phyloP scores from a whole-genome alignment of 305 asterid species.

The Fraxinus sp. region DNA sequence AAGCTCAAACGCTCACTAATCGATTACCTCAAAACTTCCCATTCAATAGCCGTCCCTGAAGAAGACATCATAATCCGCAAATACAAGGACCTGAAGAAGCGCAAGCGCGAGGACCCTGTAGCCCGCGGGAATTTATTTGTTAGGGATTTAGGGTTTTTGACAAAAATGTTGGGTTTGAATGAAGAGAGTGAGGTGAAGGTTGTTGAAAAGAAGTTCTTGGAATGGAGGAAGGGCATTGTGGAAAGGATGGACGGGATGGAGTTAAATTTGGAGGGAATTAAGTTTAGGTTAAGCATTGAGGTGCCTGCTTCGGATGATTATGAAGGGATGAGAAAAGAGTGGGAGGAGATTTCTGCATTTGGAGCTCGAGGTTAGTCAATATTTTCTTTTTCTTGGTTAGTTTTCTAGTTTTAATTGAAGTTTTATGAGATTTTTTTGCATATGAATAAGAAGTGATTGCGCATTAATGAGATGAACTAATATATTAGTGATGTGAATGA shows the following conservation, averaged over 20 bases:
- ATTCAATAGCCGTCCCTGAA: conserved; percentile 50
- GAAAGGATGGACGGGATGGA: conserved; percentile 83
- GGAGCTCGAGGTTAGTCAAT: conserved; percentile 60
- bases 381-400: not conserved
- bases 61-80: conserved; percentile 59
- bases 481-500: not conserved
- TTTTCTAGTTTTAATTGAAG: not conserved
- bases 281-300: conserved; percentile 59
- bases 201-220: conserved; percentile 51
- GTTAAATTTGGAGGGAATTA: conserved; percentile 73
- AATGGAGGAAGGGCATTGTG: conserved; percentile 68
- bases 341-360: conserved; percentile 83
- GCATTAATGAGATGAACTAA: not conserved
- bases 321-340: conserved; percentile 68
- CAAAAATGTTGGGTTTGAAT: conserved; percentile 31
- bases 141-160: conserved; percentile 67
- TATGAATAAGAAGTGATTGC: not conserved
- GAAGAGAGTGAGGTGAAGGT: conserved; percentile 32
- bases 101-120: conserved; percentile 88
- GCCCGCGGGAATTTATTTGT: conserved; percentile 68
- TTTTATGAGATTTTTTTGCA: not conserved
- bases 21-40: conserved; percentile 59
- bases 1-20: conserved; percentile 74
- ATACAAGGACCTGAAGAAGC: conserved; percentile 72
- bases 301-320: conserved; percentile 67